These are phyloP conservation scores for Aspergillus bombycis DNA, from an alignment of 2,329 filamentous ascomycete genomes.

Conservation along the genomic window DNA sequence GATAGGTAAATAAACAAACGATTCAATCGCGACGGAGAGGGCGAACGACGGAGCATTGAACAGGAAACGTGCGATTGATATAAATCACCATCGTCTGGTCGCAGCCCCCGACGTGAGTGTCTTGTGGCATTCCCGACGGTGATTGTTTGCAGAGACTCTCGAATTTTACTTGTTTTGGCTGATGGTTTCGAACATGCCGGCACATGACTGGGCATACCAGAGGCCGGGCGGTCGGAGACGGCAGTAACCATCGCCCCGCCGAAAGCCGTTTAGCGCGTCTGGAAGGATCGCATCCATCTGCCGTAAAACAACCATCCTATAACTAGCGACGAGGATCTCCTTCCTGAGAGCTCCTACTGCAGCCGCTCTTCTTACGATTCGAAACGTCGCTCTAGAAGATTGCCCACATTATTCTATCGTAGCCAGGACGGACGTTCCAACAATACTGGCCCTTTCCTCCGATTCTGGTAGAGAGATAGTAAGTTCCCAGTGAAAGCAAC, in stretches of 20 bases:
- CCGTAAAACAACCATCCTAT: background rate
- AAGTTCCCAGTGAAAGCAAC: background rate
- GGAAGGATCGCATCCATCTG: background rate
- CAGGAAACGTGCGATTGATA: background rate
- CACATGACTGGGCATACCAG: background rate
- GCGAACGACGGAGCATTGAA: background rate
- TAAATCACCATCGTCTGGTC: background rate
- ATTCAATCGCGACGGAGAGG: background rate
- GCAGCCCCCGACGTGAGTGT: background rate
- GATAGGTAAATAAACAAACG: conserved; percentile 12
- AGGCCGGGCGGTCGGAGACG: background rate
- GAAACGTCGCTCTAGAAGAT: background rate
- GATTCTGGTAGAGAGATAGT: background rate
- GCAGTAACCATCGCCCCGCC: background rate
- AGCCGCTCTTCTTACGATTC: background rate
- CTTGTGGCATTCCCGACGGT: background rate
- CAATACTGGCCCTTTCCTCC: background rate
- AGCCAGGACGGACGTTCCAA: background rate
- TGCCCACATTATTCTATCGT: background rate
- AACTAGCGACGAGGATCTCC: too few species aligned
- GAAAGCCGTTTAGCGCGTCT: background rate
- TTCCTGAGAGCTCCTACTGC: too few species aligned
- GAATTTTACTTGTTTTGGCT: background rate
- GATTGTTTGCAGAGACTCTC: background rate
- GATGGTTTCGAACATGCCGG: background rate